Conservation (phyloP, 23 red algal genomes). For the Agarophyton chilense region DNA sequence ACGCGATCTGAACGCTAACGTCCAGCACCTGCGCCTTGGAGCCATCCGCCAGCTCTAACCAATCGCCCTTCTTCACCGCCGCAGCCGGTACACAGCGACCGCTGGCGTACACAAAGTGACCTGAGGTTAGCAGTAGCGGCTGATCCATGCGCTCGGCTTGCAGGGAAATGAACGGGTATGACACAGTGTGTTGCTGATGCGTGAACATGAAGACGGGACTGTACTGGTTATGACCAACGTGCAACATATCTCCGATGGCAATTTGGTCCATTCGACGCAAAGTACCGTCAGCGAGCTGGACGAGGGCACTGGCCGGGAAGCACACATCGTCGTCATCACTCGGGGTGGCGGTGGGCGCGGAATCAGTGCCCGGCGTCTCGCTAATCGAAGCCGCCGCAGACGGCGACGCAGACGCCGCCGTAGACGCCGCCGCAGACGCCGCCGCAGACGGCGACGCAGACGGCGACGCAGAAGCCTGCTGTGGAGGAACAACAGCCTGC, state of each 20-base stretch:
- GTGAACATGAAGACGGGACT: conserved; percentile 71
- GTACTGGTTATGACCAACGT: conserved; percentile 2
- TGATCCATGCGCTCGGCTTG: not conserved
- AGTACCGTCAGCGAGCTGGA: not conserved
- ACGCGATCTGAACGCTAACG: not conserved
- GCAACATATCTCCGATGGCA: conserved; percentile 32
- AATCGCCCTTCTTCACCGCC: conserved; percentile 3
- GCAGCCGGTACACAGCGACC: not conserved
- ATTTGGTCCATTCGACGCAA: conserved; percentile 17
- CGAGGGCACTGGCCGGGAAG: not conserved
- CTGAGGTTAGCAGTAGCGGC: conserved; percentile 12
- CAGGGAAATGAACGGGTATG: conserved; percentile 28
- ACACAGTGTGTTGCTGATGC: not conserved
- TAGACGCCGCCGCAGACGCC: not conserved
- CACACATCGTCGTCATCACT: not conserved
- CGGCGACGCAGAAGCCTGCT: not conserved
- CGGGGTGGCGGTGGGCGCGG: not conserved
- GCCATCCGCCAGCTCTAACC: not conserved
- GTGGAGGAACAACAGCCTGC: not conserved
- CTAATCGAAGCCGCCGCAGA: not conserved
- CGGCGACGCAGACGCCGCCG: not conserved
- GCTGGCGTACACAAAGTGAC: conserved; percentile 58
- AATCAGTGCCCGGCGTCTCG: not conserved
- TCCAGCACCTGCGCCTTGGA: not conserved
- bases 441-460: not conserved